These are phyloP conservation scores for Saccharomyces hybrid DNA, from an alignment of 1,139 yeast species.

Conservation along the genomic window DNA sequence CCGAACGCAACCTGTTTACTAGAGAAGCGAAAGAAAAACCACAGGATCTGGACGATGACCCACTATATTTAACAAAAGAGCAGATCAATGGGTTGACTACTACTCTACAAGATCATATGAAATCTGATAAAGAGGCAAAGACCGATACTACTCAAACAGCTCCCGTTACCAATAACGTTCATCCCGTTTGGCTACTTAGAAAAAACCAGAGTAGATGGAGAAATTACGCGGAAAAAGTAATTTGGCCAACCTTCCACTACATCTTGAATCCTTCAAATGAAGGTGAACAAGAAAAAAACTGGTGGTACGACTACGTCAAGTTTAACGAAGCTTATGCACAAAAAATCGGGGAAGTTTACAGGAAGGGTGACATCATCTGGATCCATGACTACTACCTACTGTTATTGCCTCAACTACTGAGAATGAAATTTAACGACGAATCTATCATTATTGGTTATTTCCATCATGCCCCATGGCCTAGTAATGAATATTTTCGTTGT, in stretches of 20 bases:
- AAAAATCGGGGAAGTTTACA: slow-evolving; percentile 61
- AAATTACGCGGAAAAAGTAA: slow-evolving; percentile 75
- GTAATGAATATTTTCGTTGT: slow-evolving; percentile 90
- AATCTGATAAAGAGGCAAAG: slow-evolving; percentile 32
- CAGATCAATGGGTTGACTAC: slow-evolving; percentile 40
- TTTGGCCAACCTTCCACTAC: slow-evolving; percentile 95
- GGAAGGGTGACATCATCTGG: slow-evolving; percentile 92
- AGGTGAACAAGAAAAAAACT: slow-evolving; percentile 64
- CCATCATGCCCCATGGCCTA: slow-evolving; percentile 89
- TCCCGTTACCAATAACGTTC: slow-evolving; percentile 40
- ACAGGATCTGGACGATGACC: slow-evolving; percentile 42
- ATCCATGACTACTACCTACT: slow-evolving; percentile 87
- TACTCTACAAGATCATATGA: slow-evolving; percentile 16
- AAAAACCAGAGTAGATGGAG: slow-evolving; percentile 73
- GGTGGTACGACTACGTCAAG: slow-evolving; percentile 89
- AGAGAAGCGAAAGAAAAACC: slow-evolving; percentile 7
- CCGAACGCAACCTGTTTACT: slow-evolving; percentile 4
- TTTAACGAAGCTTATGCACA: slow-evolving; percentile 88
- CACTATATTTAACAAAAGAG: slow-evolving; percentile 50
- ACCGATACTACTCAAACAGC: slow-evolving; percentile 38
- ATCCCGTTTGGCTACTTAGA: slow-evolving; percentile 81
- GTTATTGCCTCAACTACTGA: slow-evolving; percentile 75
- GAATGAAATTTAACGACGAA: slow-evolving; percentile 77
- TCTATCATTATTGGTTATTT: slow-evolving; percentile 62
- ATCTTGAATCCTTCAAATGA: slow-evolving; percentile 60